These are phyloP conservation scores for Thalassiosira mediterranea DNA, from an alignment of 352 stramenopile species.

Conservation along the genomic window DNA sequence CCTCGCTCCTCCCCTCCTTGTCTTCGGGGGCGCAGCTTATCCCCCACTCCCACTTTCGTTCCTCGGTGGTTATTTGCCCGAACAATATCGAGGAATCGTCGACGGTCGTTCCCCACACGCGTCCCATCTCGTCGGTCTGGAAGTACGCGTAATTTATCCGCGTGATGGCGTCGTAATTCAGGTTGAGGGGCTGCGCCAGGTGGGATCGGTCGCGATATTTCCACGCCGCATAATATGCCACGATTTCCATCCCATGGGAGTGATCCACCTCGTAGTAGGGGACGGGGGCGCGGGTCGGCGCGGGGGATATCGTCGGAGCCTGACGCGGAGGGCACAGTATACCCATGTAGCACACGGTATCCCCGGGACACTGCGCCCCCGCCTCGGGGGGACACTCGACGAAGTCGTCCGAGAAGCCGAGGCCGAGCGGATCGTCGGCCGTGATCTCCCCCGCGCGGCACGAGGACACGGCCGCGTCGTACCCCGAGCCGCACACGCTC, in stretches of 20 bases:
- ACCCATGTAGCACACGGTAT: constrained; percentile 20
- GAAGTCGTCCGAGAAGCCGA: constrained; percentile 32
- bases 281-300: neutral
- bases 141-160: constrained; percentile 26
- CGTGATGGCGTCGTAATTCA: constrained; percentile 40
- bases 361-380: constrained; percentile 12
- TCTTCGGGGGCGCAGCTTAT: constrained; percentile 11
- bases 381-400: constrained; percentile 2
- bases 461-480: constrained; percentile 28
- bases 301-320: constrained; percentile 8
- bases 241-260: neutral
- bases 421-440: neutral
- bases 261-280: neutral
- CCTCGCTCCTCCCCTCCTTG: neutral
- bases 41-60: constrained; percentile 10
- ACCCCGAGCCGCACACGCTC: constrained; percentile 30
- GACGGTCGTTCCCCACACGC: constrained; percentile 42
- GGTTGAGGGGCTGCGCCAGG: constrained; percentile 37
- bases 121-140: constrained; percentile 15
- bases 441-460: constrained; percentile 9
- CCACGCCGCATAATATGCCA: constrained; percentile 42
- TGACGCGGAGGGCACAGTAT: constrained; percentile 34
- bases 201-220: constrained; percentile 37
- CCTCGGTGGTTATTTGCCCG: too few relatives aligned
- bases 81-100: constrained; percentile 51